Conservation (phyloP, 306 rosid species). For the Quercus berberidifolia region DNA sequence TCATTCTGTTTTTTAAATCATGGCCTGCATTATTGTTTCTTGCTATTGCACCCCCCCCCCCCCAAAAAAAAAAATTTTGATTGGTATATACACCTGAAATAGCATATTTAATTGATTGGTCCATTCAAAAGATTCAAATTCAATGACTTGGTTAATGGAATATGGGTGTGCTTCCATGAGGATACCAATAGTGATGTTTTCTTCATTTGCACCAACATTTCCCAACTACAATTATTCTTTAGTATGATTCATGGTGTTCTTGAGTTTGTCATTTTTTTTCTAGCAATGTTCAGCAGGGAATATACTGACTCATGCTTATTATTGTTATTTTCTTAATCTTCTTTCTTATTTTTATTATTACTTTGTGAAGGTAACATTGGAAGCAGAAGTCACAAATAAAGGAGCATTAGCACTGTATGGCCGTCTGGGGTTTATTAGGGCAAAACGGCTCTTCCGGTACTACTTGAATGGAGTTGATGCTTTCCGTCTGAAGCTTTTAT, state of each 20-base stretch:
- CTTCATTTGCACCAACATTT: background rate
- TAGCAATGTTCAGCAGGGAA: background rate
- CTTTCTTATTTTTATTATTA: background rate
- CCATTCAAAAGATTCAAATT: background rate
- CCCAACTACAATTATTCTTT: background rate
- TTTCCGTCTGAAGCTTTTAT: slow-evolving; percentile 81
- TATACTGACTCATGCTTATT: background rate
- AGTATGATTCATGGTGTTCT: background rate
- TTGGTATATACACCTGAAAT: background rate
- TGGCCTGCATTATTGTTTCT: background rate
- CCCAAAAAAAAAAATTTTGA: background rate
- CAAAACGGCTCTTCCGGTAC: slow-evolving; percentile 90
- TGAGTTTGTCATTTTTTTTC: background rate
- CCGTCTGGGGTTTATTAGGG: slow-evolving; percentile 89
- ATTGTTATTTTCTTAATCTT: slow-evolving; percentile 1
- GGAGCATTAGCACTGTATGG: slow-evolving; percentile 95
- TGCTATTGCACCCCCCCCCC: no score
- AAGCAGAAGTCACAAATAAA: slow-evolving; percentile 94
- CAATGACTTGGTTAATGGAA: background rate
- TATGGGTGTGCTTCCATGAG: background rate
- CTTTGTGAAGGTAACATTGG: slow-evolving; percentile 67
- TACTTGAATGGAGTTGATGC: slow-evolving; percentile 99
- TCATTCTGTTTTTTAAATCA: background rate
- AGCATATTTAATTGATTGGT: background rate
- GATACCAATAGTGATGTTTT: background rate